A percentile compares a stretch with the other conserved stretches of the same genome.
phyloP scores from a whole-genome alignment of 2,329 filamentous ascomycete species.

The Bipolaris victoriae region DNA sequence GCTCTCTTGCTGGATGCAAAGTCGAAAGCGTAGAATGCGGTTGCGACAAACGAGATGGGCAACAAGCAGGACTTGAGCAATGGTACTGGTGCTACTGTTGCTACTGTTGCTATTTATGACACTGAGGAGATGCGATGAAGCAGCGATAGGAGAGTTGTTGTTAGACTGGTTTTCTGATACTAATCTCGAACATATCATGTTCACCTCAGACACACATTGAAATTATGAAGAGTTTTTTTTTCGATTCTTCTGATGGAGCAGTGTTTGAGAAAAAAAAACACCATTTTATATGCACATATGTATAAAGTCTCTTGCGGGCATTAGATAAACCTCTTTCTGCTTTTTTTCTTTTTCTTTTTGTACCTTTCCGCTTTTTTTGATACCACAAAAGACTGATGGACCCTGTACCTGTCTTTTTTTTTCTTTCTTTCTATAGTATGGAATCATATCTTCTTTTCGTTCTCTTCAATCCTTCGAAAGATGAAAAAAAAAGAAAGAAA shows the following conservation, averaged over 20 bases:
- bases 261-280: too few relatives aligned
- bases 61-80: not conserved
- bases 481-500: not conserved
- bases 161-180: too few relatives aligned
- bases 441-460: not conserved
- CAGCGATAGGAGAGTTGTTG: not conserved
- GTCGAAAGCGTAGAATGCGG: conserved; percentile 19
- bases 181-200: too few relatives aligned
- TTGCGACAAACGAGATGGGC: not conserved
- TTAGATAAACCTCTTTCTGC: not conserved
- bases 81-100: conserved; percentile 4
- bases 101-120: conserved; percentile 13
- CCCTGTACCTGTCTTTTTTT: not conserved
- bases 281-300: not conserved
- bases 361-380: not conserved
- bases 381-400: not conserved
- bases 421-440: not conserved
- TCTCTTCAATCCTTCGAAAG: not conserved
- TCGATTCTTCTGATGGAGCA: too few relatives aligned
- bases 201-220: too few relatives aligned
- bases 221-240: too few relatives aligned
- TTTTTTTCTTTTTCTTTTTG: not conserved
- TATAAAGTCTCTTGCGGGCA: not conserved
- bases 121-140: conserved; percentile 4
- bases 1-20: conserved; percentile 23